Evolutionary conservation across 495 filamentous ascomycete genomes (phyloP).

Genomic region (Melanomma pulvis-pyrius): DNA sequence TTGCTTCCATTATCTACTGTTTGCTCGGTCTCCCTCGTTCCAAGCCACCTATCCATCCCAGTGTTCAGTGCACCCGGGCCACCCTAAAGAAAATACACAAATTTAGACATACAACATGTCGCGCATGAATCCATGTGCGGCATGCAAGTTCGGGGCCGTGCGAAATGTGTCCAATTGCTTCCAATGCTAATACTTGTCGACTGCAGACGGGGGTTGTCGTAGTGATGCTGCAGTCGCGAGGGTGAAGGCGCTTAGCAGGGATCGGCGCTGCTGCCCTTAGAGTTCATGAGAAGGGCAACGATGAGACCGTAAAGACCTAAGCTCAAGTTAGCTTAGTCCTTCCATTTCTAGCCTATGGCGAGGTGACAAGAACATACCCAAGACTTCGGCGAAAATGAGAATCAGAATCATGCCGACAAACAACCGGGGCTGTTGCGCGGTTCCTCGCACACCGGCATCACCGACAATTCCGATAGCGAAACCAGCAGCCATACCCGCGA

Average conservation of each 20-base stretch:
- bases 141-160: conserved; percentile 17
- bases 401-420: conserved; percentile 99
- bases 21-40: background rate
- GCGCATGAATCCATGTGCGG: conserved; percentile 22
- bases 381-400: conserved; percentile 99
- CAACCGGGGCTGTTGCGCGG: conserved; percentile 93
- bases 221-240: conserved; percentile 11
- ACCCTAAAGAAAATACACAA: conserved; percentile 32
- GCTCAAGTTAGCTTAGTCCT: background rate
- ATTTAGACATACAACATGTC: conserved; percentile 36
- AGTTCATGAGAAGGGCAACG: conserved; percentile 99
- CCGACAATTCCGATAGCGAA: conserved; percentile 99
- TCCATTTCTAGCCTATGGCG: conserved; percentile 15
- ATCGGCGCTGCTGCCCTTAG: conserved; percentile 42
- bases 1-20: conserved; percentile 29
- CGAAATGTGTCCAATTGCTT: conserved; percentile 9
- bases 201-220: conserved; percentile 17
- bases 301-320: conserved; percentile 96
- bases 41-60: background rate
- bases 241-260: background rate
- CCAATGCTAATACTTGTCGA: background rate
- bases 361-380: conserved; percentile 64
- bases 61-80: background rate
- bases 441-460: conserved; percentile 97
- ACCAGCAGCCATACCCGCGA: conserved; percentile 94